Percentiles rank a stretch among this genome's conserved stretches.
These are phyloP conservation scores for Exophiala oligosperma DNA, from an alignment of 2,329 filamentous ascomycete genomes.

Conservation along the genomic window DNA sequence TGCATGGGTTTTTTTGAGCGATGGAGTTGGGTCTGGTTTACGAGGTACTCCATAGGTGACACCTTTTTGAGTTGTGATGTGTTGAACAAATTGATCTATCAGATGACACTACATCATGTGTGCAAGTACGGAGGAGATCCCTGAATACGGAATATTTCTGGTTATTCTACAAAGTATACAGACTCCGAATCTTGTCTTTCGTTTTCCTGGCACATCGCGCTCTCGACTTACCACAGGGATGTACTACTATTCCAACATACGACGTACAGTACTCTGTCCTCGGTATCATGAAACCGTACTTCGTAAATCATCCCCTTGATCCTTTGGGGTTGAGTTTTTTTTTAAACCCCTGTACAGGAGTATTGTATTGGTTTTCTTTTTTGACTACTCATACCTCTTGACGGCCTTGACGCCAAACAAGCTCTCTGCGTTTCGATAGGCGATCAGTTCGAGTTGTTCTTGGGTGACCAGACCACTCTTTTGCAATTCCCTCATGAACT, in stretches of 20 bases:
- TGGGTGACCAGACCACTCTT: constrained; percentile 51
- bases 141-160: no score
- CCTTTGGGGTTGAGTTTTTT: no score
- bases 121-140: no score
- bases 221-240: no score
- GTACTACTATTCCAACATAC: no score
- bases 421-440: constrained; percentile 52
- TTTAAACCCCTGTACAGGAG: background rate
- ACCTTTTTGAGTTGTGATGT: background rate
- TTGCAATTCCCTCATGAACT: constrained; percentile 51
- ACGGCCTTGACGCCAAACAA: constrained; percentile 37
- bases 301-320: no score
- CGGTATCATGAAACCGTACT: no score
- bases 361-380: background rate
- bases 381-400: constrained; percentile 4
- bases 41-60: background rate
- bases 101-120: no score
- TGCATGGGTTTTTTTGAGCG: background rate
- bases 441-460: constrained; percentile 52
- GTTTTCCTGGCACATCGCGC: no score
- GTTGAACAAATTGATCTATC: background rate
- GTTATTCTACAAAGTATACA: no score
- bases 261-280: no score
- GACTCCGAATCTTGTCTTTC: no score
- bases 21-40: constrained; percentile 4